Evolutionary conservation across 768 basidiomycete genomes (phyloP).

Genomic region (Suillus plorans): DNA sequence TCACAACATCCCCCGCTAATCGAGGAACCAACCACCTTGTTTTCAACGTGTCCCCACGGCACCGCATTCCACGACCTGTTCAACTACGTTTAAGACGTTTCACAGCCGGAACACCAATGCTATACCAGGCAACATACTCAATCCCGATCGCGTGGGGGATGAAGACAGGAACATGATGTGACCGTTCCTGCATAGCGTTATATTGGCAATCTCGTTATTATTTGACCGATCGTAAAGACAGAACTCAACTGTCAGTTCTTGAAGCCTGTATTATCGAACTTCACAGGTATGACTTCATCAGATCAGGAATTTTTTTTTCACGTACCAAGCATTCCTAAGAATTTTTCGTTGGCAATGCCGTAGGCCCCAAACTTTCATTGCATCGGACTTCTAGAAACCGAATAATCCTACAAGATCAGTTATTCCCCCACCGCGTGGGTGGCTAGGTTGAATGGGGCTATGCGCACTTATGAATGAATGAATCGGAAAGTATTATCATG

Average conservation of each 20-base stretch:
- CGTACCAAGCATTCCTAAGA: not conserved
- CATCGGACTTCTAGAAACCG: not conserved
- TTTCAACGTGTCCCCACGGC: not conserved
- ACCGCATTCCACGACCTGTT: conserved; percentile 23
- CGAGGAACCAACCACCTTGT: not conserved
- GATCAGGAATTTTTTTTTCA: not conserved
- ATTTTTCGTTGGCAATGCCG: conserved; percentile 4
- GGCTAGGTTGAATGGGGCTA: conserved; percentile 8
- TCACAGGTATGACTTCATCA: conserved; percentile 3
- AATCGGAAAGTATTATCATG: conserved; percentile 6
- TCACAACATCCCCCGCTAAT: conserved; percentile 10
- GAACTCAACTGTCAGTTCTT: conserved; percentile 9
- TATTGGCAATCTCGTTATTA: conserved; percentile 11
- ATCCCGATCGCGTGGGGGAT: conserved; percentile 1
- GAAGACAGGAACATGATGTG: conserved; percentile 5
- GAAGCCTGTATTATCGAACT: conserved; percentile 1
- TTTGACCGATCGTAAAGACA: conserved; percentile 10
- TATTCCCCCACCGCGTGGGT: not conserved
- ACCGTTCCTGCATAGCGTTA: conserved; percentile 6
- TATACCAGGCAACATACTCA: not conserved
- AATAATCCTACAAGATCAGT: not conserved
- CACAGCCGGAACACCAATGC: not conserved
- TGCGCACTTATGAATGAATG: not conserved
- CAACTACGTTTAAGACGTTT: not conserved
- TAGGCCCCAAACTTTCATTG: conserved; percentile 2